Base-by-base conservation (phyloP, 805 yeast species). In the Ogataea methylovora region DNA sequence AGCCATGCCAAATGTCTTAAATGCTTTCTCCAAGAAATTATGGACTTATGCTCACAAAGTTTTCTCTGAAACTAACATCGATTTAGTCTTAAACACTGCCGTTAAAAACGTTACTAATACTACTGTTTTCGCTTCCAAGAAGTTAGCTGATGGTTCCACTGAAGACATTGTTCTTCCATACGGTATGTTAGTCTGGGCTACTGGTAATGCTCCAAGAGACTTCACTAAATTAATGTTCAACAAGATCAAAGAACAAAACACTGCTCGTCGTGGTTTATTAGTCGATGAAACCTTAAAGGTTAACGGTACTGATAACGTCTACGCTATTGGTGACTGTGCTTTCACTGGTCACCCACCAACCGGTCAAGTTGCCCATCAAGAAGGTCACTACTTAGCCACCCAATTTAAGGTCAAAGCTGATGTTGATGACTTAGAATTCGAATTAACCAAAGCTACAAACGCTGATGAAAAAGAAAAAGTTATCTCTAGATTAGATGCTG, bases 321-420 rank as follows among this genome's bases (percentile, higher is more conserved):
- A 42, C 41, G 76, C 74, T 34, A 55, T 71, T 42, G 76, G 76
- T 47, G 76, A 71, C 51, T 71, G 76, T 58, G 71, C 76, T 23
- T 70, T 70, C 56, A 68, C 76, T 40, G 69, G 69, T 50, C 66
- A 53, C 45, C 73, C 76, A 29, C 76, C 76, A 37, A 71, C 76
- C 40, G 76, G 73, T 25, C 76, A 71, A 56, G 76, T 70, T 36
- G 76, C 76, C 27, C 71, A 69, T 64, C 76, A 71, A 54, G 70
- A 69, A 50, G 76, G 75, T 48, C 58, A 55, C 41, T 71, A 54
- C 55, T 62, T 71, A 50, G 71, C 71, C 30, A 42, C 44, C 17
- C 63, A 60, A 42, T 69, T 71, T 52, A 55, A 55, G 48, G 60
- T 55, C 43, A 57, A 65, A 45, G 65, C 69, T 47, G 65, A 58